Percentiles rank a stretch among this genome's conserved stretches.
phyloP scores from a whole-genome alignment of 306 rosid genomes.

The Rosa rugosa region DNA sequence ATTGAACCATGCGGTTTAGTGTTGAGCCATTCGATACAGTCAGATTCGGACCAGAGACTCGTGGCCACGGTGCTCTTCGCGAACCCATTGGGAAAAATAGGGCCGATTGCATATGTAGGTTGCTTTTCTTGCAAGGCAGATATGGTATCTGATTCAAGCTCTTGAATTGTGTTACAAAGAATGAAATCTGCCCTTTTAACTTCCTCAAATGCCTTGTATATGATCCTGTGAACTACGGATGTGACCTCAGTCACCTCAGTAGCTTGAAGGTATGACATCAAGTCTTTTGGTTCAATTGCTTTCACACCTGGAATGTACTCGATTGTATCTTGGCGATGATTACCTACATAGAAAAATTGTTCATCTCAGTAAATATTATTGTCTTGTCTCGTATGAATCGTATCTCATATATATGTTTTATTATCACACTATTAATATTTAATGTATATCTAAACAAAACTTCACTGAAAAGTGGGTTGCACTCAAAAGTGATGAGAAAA shows the following conservation, averaged over 20 bases:
- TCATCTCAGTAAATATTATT: not conserved
- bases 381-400: too few relatives aligned
- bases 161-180: slow-evolving; percentile 23
- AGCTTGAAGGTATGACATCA: slow-evolving; percentile 28
- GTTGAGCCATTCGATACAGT: slow-evolving; percentile 14
- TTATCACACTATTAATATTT: not conserved
- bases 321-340: slow-evolving; percentile 20
- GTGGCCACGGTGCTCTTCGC: slow-evolving; percentile 20
- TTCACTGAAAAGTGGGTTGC: too few relatives aligned
- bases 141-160: slow-evolving; percentile 29
- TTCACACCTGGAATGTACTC: slow-evolving; percentile 28
- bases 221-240: not conserved
- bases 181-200: slow-evolving; percentile 24
- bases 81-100: slow-evolving; percentile 16
- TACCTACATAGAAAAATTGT: not conserved
- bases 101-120: slow-evolving; percentile 20
- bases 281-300: slow-evolving; percentile 25
- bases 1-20: slow-evolving; percentile 12
- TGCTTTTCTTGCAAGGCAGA: slow-evolving; percentile 29
- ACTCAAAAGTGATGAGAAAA: too few relatives aligned
- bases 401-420: not conserved
- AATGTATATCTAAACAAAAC: not conserved
- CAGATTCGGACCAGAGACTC: slow-evolving; percentile 22
- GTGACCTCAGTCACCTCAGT: not conserved
- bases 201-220: slow-evolving; percentile 22